Conservation (phyloP, 768 basidiomycete species). For the Pleurotus eryngii region DNA sequence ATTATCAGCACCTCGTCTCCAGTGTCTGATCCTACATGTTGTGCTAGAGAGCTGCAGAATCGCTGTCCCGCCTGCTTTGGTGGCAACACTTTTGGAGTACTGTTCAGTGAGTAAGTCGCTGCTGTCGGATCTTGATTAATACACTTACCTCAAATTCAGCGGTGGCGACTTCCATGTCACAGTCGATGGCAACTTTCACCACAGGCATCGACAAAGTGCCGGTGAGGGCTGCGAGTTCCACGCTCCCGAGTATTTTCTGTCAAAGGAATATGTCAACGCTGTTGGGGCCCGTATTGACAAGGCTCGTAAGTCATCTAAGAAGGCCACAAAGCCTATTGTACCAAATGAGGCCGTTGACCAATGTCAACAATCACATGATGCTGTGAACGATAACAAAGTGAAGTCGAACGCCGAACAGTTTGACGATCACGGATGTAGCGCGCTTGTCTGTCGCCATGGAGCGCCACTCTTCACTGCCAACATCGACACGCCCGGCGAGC, state of each 20-base stretch:
- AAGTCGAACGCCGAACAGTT: conserved; percentile 13
- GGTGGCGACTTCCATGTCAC: conserved; percentile 32
- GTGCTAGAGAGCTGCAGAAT: conserved; percentile 18
- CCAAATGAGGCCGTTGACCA: conserved; percentile 22
- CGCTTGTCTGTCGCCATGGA: conserved; percentile 29
- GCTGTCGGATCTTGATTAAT: not conserved
- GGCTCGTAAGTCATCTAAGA: conserved; percentile 6
- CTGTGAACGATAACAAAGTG: conserved; percentile 20
- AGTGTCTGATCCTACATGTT: not conserved
- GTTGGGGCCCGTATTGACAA: conserved; percentile 15
- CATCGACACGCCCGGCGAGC: conserved; percentile 27
- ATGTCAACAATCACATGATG: conserved; percentile 23
- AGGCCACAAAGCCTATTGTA: conserved; percentile 5
- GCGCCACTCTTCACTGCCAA: conserved; percentile 27
- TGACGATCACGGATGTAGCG: conserved; percentile 26
- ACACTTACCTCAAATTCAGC: not conserved
- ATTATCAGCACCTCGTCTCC: not conserved
- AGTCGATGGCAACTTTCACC: conserved; percentile 28
- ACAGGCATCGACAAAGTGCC: conserved; percentile 15
- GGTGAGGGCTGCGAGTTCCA: conserved; percentile 21
- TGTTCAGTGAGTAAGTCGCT: conserved; percentile 6
- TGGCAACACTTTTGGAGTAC: conserved; percentile 12
- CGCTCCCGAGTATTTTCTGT: conserved; percentile 18
- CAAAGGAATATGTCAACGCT: conserved; percentile 17
- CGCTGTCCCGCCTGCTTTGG: conserved; percentile 27